Base-by-base conservation (phyloP, 208 protist species). In the Novymonas esmeraldas region DNA sequence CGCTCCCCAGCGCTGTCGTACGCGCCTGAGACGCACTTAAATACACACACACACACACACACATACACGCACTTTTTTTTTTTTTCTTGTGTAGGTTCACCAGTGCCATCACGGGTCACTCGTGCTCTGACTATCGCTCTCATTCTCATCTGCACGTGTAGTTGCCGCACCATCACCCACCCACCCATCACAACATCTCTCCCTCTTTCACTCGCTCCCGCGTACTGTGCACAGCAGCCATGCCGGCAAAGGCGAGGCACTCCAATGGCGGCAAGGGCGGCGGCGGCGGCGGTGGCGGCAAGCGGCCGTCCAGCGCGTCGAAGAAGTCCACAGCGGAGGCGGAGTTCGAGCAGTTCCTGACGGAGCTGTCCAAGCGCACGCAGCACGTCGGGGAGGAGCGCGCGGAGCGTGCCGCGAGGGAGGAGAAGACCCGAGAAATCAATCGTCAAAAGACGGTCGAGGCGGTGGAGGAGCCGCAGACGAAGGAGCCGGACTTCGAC, bases 331-430 rank as follows among this genome's bases (percentile, higher is more conserved):
- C 11, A 0, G 85, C 82, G 26, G 81, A 79, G 45, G 89, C 90
- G 6, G 85, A 94, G 24, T 92, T 94, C 72, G 84, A 94, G 49
- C 66, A 76, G 39, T 67, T 92, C 20, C 75, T 94, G 3, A 81
- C 79, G 24, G 79, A 87, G 6, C 79, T 94, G 26, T 83, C 57
- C 46, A 85, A 79, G 73, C 77, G 57, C n/a, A 94, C 89, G 11
- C 80, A 84, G 64, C 70, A 71, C 20, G 73, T 71, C 10, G 82
- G 82, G 5, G 64, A 52, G 61, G 70, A 82, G 71, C 60, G 78
- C 20, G 59, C 29, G 20, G 76, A 83, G 63, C 49, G 76, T 46
- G 5, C 46, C 28, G 57, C 78, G 48, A 65, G 68, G 36, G 82
- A 90, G 64, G 77, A 78, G 34, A 70, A 68, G 67, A 5, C 34